These are phyloP conservation scores for Zoysia japonica DNA, from an alignment of 176 grass and related monocot species.

Conservation along the genomic window DNA sequence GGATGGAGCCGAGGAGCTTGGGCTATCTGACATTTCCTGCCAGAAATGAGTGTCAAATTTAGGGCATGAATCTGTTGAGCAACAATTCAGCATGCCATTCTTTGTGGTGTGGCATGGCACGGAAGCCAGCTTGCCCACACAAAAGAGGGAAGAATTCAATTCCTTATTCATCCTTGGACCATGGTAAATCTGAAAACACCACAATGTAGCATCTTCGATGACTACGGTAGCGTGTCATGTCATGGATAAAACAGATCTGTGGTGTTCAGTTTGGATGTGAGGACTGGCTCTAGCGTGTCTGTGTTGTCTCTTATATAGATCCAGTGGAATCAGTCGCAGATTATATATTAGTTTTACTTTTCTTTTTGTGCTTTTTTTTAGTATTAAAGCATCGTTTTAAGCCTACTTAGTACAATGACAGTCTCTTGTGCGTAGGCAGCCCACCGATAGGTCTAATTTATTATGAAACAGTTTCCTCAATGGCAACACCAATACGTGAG, in stretches of 20 bases:
- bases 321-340: neutral
- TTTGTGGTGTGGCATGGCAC: neutral
- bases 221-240: neutral
- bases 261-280: neutral
- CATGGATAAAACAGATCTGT: neutral
- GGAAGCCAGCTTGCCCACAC: neutral
- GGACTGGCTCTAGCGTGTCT: neutral
- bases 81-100: neutral
- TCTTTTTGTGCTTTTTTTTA: neutral
- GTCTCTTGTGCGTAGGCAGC: neutral
- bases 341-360: neutral
- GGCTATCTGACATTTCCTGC: constrained; percentile 9
- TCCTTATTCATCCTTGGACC: neutral
- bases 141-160: neutral
- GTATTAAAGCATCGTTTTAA: neutral
- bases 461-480: neutral
- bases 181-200: neutral
- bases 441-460: neutral
- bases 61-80: neutral
- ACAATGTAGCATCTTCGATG: neutral
- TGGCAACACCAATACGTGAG: neutral
- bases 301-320: neutral
- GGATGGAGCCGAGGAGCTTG: neutral
- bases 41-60: neutral
- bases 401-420: neutral